Conservation (phyloP, 2,329 filamentous ascomycete genomes). For the Colletotrichum gigasporum region DNA sequence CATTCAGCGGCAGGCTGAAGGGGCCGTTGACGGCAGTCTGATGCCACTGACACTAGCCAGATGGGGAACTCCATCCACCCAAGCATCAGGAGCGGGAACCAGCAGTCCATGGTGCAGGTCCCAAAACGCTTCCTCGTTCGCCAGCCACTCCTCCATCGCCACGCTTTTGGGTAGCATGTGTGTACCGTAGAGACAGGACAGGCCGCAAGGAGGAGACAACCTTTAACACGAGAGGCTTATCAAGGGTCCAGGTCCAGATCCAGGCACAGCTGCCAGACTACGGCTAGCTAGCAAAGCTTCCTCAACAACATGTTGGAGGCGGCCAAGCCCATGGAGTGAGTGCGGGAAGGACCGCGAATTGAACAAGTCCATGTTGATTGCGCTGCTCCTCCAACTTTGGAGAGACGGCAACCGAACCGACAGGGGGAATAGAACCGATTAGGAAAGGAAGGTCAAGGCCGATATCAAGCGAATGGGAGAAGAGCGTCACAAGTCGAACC, state of each 20-base stretch:
- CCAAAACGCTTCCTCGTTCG: slow-evolving; percentile 15
- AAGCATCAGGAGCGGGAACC: slow-evolving; percentile 18
- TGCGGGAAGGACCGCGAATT: neutral
- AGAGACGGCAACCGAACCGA: neutral
- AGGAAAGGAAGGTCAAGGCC: neutral
- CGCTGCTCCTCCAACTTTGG: slow-evolving; percentile 10
- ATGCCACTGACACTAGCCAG: slow-evolving; percentile 29
- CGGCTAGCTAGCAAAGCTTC: neutral
- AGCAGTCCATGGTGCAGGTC: neutral
- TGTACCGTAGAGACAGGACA: slow-evolving; percentile 22
- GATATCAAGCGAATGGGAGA: slow-evolving; percentile 15
- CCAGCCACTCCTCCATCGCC: slow-evolving; percentile 26
- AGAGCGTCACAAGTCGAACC: slow-evolving; percentile 19
- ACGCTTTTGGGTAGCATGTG: slow-evolving; percentile 33
- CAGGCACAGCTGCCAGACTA: neutral
- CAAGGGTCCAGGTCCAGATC: slow-evolving; percentile 13
- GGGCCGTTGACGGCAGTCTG: slow-evolving; percentile 29
- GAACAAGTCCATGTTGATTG: neutral
- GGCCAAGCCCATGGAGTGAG: neutral
- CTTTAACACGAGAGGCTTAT: slow-evolving; percentile 16
- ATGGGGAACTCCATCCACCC: slow-evolving; percentile 7
- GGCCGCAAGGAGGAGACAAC: slow-evolving; percentile 18
- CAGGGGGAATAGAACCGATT: neutral
- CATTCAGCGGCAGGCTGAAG: slow-evolving; percentile 5
- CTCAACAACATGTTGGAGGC: neutral